These are phyloP conservation scores for Cardiospermum halicacabum DNA, from an alignment of 345 rosid species.

Conservation along the genomic window DNA sequence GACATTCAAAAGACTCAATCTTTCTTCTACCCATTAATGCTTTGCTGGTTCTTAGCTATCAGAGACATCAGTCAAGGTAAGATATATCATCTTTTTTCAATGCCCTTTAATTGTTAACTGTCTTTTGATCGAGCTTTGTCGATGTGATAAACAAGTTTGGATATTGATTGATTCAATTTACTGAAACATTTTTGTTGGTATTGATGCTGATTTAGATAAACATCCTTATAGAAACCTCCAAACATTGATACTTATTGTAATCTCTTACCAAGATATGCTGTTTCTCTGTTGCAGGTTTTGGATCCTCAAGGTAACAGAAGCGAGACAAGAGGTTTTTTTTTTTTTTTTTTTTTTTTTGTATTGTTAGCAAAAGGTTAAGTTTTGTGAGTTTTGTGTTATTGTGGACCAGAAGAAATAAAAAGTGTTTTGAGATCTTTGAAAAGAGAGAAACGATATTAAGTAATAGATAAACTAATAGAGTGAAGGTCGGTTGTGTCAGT, in stretches of 20 bases:
- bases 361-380: constrained; percentile 28
- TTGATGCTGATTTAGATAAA: constrained; percentile 27
- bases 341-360: too few species aligned
- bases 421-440: constrained; percentile 28
- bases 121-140: constrained; percentile 7
- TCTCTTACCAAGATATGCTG: constrained; percentile 34
- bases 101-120: constrained; percentile 7
- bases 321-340: constrained; percentile 13
- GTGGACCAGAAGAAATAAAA: constrained; percentile 28
- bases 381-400: constrained; percentile 23
- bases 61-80: constrained; percentile 20
- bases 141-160: constrained; percentile 16
- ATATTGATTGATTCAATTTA: constrained; percentile 18
- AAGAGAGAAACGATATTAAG: constrained; percentile 23
- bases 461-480: constrained; percentile 24
- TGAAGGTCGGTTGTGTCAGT: constrained; percentile 54
- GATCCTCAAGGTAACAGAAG: constrained; percentile 18
- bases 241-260: constrained; percentile 41
- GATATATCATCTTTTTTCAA: too few species aligned
- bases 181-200: constrained; percentile 33
- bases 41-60: neutral
- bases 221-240: constrained; percentile 30
- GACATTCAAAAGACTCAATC: constrained; percentile 9
- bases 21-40: neutral
- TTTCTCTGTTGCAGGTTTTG: constrained; percentile 38